Base-by-base conservation (phyloP, 805 yeast genomes). In the Hanseniaspora hatyaiensis region DNA sequence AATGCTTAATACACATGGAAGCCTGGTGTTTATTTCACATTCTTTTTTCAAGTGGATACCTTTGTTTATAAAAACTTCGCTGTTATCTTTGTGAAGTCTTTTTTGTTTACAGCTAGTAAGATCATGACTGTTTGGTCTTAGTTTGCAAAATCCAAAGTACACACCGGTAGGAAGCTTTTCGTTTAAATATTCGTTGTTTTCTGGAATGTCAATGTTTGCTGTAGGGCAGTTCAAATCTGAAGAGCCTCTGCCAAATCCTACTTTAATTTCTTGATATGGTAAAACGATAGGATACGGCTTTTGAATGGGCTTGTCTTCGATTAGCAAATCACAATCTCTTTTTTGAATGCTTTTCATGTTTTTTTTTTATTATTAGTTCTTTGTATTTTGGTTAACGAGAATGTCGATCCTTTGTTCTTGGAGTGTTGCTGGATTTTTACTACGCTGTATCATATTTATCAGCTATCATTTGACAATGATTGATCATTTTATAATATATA, bases 241-340 rank as follows among this genome's bases (percentile, higher is more conserved):
- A 0, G 96, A 85, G 0, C 99, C 99, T 47, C 99, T 73, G 5
- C 98, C 99, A 64, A 85, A 92, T 0, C 99, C 98, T 26, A 88
- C 71, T 16, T 79, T 70, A 23, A 83, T 71, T 24, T 67, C 66
- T 12, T 79, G 65, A 40, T 63, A 60, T 13, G 60, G 63, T 4
- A 70, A 64, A 3, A 70, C 61, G 0, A 72, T 67, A 0, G 88
- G 88, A 30, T 57, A 68, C 6, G 77, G 75, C 0, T 66, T 52
- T 8, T 48, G 41, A 2, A 77, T 77, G 0, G 63, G 56, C 3
- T 65, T 62, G 13, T 72, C 65, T 15, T 56, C 59, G n/a, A 63
- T 60, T 1, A 59, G 53, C 4, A 47, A 52, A 45, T 62, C 65
- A 24, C 53, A 51, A 15, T 51, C 46, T 53, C 64, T 50, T 11